Base-by-base conservation (phyloP, 331 rosid genomes). In the Pyrus hybrid region DNA sequence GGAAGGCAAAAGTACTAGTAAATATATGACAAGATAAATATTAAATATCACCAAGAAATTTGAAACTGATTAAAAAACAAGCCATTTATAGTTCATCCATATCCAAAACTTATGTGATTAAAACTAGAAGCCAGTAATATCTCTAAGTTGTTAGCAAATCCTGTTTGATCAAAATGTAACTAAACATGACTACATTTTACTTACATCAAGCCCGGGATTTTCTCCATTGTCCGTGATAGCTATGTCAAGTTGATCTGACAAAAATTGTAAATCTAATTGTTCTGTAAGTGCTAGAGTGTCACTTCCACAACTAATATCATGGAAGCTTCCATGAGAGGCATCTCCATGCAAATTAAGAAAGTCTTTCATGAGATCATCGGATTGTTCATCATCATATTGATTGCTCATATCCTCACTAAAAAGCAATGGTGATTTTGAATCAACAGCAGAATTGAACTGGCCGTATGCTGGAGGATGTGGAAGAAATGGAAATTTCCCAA, bases 401-500 rank as follows among this genome's bases (percentile, higher is more conserved):
- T 68, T 54, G 61, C 63, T 47, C 25, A 54, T 12, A 69, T 80
- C 72, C 47, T 53, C 80, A 58, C 77, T 69, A 6, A 72, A 76
- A 43, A 72, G 73, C 30, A 17, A 45, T 25, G 79, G 74, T 14
- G 74, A 74, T 60, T 56, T 73, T 4, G 84, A 72, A 54, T 56
- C 82, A 20, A 72, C 79, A 2, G 82, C 67, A 67, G 84, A 73
- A 64, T 57, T 70, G 30, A 82, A 57, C 74, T 68, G 82, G 77
- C 71, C 63, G 54, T 67, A 73, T 25, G 80, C 43, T 63, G 80
- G 77, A 77, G 87, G 87, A 65, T 69, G 76, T 4, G 87, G 87
- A 68, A 80, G 87, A 77, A 80, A 83, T 9, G 87, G 87, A 71
- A 83, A 66, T 37, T 83, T 83, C 28, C 87, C 87, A 77, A 83